Evolutionary conservation across 495 filamentous ascomycete genomes (phyloP).

Genomic region (Penicillium lagena): DNA sequence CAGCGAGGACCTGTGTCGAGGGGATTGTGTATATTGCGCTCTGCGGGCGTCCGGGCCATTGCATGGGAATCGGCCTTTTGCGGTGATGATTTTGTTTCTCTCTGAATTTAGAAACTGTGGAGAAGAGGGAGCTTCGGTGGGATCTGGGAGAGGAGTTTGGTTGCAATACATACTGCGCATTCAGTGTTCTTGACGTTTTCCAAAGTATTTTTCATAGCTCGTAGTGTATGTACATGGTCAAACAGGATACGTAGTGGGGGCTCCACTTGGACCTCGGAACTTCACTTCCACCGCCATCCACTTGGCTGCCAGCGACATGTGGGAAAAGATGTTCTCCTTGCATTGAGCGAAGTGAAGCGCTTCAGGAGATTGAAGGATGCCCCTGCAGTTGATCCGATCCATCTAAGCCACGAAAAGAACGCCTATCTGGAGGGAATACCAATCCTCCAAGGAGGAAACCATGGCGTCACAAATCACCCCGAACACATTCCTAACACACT

Average conservation of each 20-base stretch:
- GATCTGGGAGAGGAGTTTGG: slow-evolving; percentile 11
- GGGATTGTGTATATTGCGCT: slow-evolving; percentile 20
- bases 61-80: slow-evolving; percentile 17
- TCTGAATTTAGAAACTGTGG: slow-evolving; percentile 4
- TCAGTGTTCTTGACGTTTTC: not conserved
- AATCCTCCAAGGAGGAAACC: slow-evolving; percentile 9
- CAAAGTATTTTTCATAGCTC: too few species aligned
- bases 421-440: not conserved
- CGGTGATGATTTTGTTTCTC: slow-evolving; percentile 8
- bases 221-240: too few species aligned
- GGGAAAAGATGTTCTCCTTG: too few species aligned
- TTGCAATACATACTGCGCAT: slow-evolving; percentile 12
- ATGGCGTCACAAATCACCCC: slow-evolving; percentile 18
- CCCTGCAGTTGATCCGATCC: too few species aligned
- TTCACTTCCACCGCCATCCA: too few species aligned
- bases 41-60: slow-evolving; percentile 20
- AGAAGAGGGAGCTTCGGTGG: slow-evolving; percentile 3
- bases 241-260: not conserved
- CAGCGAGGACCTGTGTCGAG: not conserved
- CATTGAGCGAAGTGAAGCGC: too few species aligned
- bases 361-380: too few species aligned
- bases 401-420: too few species aligned
- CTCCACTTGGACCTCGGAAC: not conserved
- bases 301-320: too few species aligned
- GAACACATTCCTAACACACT: slow-evolving; percentile 25